Percentiles rank a stretch among this genome's conserved stretches.
These are phyloP conservation scores for Fusarium nygamai DNA, from an alignment of 2,329 filamentous ascomycete species.

Conservation along the genomic window DNA sequence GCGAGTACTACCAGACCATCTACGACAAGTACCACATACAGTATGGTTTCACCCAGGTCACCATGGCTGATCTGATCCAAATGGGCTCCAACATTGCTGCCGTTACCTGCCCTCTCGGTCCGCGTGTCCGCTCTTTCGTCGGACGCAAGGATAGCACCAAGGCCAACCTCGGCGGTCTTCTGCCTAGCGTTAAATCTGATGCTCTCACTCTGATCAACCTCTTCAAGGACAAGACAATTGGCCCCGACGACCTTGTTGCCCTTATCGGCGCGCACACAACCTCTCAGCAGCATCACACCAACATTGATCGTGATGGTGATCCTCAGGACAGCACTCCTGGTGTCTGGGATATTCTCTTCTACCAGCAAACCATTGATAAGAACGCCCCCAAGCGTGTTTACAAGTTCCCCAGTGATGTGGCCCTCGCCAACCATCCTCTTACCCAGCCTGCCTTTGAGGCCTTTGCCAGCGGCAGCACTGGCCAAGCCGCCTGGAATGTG, in stretches of 20 bases:
- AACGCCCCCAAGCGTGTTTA: slow-evolving; percentile 50
- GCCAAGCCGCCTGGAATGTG: slow-evolving; percentile 54
- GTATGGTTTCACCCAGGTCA: slow-evolving; percentile 52
- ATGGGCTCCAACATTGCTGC: slow-evolving; percentile 62
- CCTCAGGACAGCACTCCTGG: slow-evolving; percentile 63
- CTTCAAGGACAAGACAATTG: slow-evolving; percentile 64
- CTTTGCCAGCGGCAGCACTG: slow-evolving; percentile 47
- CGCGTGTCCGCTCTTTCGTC: slow-evolving; percentile 60
- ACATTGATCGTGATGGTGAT: slow-evolving; percentile 51
- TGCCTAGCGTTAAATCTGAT: slow-evolving; percentile 56
- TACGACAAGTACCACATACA: slow-evolving; percentile 51
- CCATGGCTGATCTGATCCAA: slow-evolving; percentile 65
- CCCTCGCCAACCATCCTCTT: slow-evolving; percentile 50
- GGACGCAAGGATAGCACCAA: slow-evolving; percentile 59
- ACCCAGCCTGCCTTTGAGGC: slow-evolving; percentile 51
- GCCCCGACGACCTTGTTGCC: slow-evolving; percentile 60
- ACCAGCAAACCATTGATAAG: slow-evolving; percentile 51
- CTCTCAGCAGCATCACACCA: slow-evolving; percentile 58
- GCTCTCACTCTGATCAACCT: slow-evolving; percentile 60
- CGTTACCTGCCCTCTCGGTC: slow-evolving; percentile 56
- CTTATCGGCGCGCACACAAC: slow-evolving; percentile 65
- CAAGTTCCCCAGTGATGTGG: slow-evolving; percentile 55
- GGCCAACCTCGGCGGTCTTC: slow-evolving; percentile 51
- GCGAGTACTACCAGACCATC: slow-evolving; percentile 51
- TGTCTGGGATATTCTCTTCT: slow-evolving; percentile 64